Base-by-base conservation (phyloP, 2,329 filamentous ascomycete genomes). In the Botrytis aclada region DNA sequence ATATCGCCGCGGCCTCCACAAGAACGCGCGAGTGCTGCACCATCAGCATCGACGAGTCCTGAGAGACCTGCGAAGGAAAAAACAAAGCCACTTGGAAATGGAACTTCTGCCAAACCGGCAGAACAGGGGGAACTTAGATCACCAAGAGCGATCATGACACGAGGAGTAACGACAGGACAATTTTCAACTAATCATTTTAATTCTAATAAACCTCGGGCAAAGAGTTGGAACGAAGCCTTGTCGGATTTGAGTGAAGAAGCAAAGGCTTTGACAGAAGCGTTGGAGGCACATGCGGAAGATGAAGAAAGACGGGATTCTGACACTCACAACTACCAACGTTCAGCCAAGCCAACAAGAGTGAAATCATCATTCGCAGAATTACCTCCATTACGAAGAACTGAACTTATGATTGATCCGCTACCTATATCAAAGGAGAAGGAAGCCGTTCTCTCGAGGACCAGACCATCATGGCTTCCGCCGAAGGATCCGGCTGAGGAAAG, bases 401-500 rank as follows among this genome's bases (percentile, higher is more conserved):
- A 94, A 78, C 91, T 94, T 76, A 93, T 95, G 88, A 93, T 95
- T 74, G 93, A 96, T 78, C 93, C 93, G 5, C 84, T 96, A 51
- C 93, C 93, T 25, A 89, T 95, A 41, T 95, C 93, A 63, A 94
- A 93, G 81, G 93, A 96, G 82, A 96, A 96, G 81, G 92, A 95
- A 79, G 93, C 93, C 4, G 92, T 95, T 2, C 85, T 96, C 34
- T 94, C 92, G 37, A 87, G 93, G 29, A 96, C 93, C 2, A 87
- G 93, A 54, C 93, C 93, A 0, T 94, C 92, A 1, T 96, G 93
- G 93, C 84, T 96, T 3, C 93, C 93, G 0, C 93, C 93, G 1
- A 96, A 96, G 83, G 90, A 96, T 76, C 95, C 94, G 2, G 92
- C 92, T 71, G 96, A 99, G 82, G 96, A 99, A 83, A 93, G 89